phyloP scores from a whole-genome alignment of 306 rosid species.

The Arachis stenosperma region DNA sequence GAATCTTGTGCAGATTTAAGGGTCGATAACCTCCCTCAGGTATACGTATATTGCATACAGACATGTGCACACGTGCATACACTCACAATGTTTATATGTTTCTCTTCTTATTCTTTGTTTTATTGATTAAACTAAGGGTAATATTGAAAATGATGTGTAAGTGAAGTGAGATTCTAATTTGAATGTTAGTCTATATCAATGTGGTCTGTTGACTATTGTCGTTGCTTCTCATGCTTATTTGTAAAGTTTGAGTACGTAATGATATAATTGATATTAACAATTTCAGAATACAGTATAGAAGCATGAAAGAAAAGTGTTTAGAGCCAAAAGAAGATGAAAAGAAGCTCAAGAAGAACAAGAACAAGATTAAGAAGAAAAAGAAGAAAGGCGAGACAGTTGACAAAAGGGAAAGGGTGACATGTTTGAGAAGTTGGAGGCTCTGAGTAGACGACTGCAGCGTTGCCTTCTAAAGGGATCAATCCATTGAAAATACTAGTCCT shows the following conservation, averaged over 20 bases:
- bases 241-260: neutral
- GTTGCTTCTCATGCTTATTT: too few relatives aligned
- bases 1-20: conserved; percentile 71
- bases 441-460: conserved; percentile 59
- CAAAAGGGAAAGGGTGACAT: conserved; percentile 65
- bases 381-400: conserved; percentile 45
- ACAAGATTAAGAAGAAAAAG: conserved; percentile 44
- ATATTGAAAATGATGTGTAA: conserved; percentile 17
- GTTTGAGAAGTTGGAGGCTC: conserved; percentile 79
- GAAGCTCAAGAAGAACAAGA: neutral
- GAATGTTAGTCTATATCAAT: neutral
- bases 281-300: conserved; percentile 55
- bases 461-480: too few relatives aligned
- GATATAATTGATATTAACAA: conserved; percentile 13
- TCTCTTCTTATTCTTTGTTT: neutral
- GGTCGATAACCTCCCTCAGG: neutral
- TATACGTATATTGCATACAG: too few relatives aligned
- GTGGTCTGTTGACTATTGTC: neutral
- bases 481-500: too few relatives aligned
- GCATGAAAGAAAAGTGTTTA: conserved; percentile 46
- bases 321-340: neutral
- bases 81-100: too few relatives aligned
- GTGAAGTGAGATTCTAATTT: conserved; percentile 1
- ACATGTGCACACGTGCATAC: too few relatives aligned
- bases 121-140: neutral